Evolutionary conservation across 331 rosid species (phyloP), one percentile per base, ranked within the genome.

Genomic region (Arachis monticola): DNA sequence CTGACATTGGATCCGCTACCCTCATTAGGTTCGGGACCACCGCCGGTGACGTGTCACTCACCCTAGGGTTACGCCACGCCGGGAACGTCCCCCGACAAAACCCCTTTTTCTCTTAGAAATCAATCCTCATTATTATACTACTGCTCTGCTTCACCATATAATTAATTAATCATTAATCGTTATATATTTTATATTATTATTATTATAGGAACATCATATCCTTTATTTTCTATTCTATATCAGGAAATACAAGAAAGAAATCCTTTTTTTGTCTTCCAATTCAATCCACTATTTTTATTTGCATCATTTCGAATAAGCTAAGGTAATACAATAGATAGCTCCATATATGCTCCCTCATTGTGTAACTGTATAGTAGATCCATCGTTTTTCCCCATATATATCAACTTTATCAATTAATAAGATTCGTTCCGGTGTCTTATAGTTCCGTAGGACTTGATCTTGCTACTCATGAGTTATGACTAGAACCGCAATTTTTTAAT

Each of bases 61-160:
- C 99, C 47, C 73, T 94, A 70, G 99, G 99, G 88, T 85, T 94
- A 60, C 99, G 96, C 83, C 99, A 92, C 55, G 92, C 96, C 61
- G 99, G 98, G 11, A 88, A 92, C 81, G 77, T 85, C 81, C 92
- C 93, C 93, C 1, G 93, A 88, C 64, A 85, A 87, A 42, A 61
- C 81, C 70, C 73, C 92, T 82, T 92, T 95, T 92, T 90, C 97
- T 5, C 81, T 90, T 63, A 85, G 89, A 77, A 64, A 48, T 6
- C 53, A 48, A 48, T 8, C 53, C 63, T 46, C 48, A 31, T 52
- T 31, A 57, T 27, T 27, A 68, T 63, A 64, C 6, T 80, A 68
- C 2, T 52, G 27, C 27, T 22, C 27, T 22, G 58, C 45, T 63
- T 81, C 11, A 63, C 64, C 58, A 44, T 32, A 50, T 27, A 50